Evolutionary conservation across 2,329 filamentous ascomycete genomes (phyloP), one percentile per base, ranked within the genome.

Genomic region (Clarireedia homoeocarpa): DNA sequence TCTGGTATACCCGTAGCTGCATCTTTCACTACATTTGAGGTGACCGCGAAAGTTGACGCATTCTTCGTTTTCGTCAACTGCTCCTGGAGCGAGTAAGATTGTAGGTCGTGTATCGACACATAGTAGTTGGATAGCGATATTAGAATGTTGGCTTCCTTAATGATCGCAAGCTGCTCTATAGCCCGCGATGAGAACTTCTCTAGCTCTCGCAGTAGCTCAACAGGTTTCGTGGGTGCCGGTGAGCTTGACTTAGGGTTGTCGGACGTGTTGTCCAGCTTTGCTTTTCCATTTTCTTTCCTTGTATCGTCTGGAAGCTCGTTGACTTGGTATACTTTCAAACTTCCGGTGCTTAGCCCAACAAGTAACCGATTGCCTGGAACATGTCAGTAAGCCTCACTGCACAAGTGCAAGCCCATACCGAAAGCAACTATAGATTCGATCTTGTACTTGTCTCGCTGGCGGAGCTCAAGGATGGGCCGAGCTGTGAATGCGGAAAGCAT

Each of bases 401-500:
- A 23, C 45, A 27, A 26, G 12, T 47, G 24, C 30, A 38, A 20
- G 42, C 34, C 60, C 72, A 57, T 78, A 89, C 88, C 91, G 73
- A 96, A 89, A 59, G 92, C 89, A 48, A 97, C 80, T 63, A 99
- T 89, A 50, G 89, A 94, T 75, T 99, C 94, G 74, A 99, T 96
- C 78, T 88, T 94, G 63, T 89, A 95, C 78, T 95, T 96, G 82
- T 97, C 92, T 73, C 89, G 86, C 73, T 85, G 85, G 76, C 88
- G 91, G 68, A 99, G 87, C 88, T 99, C 94, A 79, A 97, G 88
- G 71, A 99, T 92, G 62, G 91, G 89, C 69, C 89, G 88, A 76
- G 94, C 91, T 66, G 88, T 95, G 75, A 99, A 99, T 70, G 94
- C 94, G 74, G 92, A 95, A 74, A 99, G 86, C 94, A 96, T 96